These are phyloP conservation scores for Candida sphagnicola DNA, from an alignment of 805 yeast species.

Conservation along the genomic window DNA sequence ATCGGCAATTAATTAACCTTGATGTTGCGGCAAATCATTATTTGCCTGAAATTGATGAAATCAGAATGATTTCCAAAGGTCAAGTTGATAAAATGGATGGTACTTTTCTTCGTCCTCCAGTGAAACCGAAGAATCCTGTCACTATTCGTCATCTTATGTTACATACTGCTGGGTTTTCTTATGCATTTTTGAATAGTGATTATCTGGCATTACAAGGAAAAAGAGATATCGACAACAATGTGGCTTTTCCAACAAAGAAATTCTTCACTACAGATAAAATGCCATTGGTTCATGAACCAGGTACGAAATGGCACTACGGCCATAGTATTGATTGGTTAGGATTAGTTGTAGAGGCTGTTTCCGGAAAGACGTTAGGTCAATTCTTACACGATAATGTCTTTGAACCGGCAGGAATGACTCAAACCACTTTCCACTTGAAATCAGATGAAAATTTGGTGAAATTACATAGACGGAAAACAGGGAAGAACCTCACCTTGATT, in stretches of 20 bases:
- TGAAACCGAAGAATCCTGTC: slow-evolving; percentile 18
- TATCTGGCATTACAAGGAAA: slow-evolving; percentile 19
- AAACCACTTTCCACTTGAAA: slow-evolving; percentile 21
- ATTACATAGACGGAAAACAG: slow-evolving; percentile 14
- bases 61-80: slow-evolving; percentile 24
- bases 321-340: slow-evolving; percentile 38
- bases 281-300: slow-evolving; percentile 35
- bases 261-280: slow-evolving; percentile 22
- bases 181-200: slow-evolving; percentile 28
- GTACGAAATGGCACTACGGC: slow-evolving; percentile 35
- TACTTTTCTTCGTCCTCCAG: slow-evolving; percentile 16
- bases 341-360: slow-evolving; percentile 26
- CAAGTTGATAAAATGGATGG: slow-evolving; percentile 23
- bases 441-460: slow-evolving; percentile 11
- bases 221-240: slow-evolving; percentile 14
- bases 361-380: slow-evolving; percentile 29
- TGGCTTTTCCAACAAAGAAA: slow-evolving; percentile 17
- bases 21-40: slow-evolving; percentile 30
- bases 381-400: slow-evolving; percentile 28
- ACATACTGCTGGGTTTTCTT: slow-evolving; percentile 34
- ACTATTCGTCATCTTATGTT: slow-evolving; percentile 26
- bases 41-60: slow-evolving; percentile 27
- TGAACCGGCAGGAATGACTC: slow-evolving; percentile 30
- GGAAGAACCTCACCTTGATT: slow-evolving; percentile 11
- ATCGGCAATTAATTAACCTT: slow-evolving; percentile 26